Base-by-base conservation (phyloP, 768 basidiomycete genomes). In the Suillus fuscotomentosus region DNA sequence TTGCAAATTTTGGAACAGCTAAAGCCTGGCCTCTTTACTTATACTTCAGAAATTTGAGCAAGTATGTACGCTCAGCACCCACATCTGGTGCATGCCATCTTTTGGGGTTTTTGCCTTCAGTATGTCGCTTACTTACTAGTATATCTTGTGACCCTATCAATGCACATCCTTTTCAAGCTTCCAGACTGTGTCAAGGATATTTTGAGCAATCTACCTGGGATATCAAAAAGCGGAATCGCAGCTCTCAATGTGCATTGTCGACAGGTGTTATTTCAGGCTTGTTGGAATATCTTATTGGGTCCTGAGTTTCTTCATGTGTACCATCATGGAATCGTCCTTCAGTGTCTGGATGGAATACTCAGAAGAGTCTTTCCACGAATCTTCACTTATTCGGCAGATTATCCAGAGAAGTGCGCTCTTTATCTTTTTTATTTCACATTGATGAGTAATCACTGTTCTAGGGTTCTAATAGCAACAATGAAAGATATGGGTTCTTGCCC, bases 241-340 rank as follows among this genome's bases (percentile, higher is more conserved):
- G 45, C 48, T 0, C 42, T 64, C 11, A 38, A 71, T 8, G 68
- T 65, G 0, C 72, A 73, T 43, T 66, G 62, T 43, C 67, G 62
- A 20, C 57, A 54, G 11, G 69, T 75, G 55, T 20, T 73, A 1
- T 67, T 76, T 62, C 75, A 76, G 15, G 72, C 45, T 0, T 56
- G 68, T 3, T 71, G 72, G 69, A 27, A 24, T 0, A 38, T 72
- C 13, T 20, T 77, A 1, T 56, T 77, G 0, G 64, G 76, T 22
- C 11, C 63, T 0, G 69, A 76, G 1, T 76, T 76, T 27, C 1
- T 70, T 0, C 10, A 68, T 4, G 66, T 70, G 2, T 75, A 74
- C 17, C 10, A 62, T 5, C 60, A 71, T 53, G 72, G 73, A 0
- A 69, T 73, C 1, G 64, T 71, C 0, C 66, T 73, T 14, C 22